A percentile compares a stretch with the other conserved stretches of the same genome.
phyloP scores from a whole-genome alignment of 169 alveolate species.

The Cryptosporidium meleagridis region DNA sequence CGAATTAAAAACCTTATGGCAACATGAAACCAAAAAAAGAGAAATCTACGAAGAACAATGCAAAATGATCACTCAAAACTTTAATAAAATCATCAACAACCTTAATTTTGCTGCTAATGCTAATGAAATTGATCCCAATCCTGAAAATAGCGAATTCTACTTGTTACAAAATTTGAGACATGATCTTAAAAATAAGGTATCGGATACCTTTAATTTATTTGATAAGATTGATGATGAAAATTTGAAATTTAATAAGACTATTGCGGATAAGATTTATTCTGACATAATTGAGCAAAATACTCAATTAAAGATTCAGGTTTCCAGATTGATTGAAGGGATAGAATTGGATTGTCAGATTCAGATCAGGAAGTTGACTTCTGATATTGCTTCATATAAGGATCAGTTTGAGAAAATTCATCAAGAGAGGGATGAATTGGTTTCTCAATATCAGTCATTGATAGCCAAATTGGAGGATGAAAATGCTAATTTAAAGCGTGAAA shows the following conservation, averaged over 20 bases:
- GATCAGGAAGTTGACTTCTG: conserved; percentile 40
- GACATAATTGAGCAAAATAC: conserved; percentile 65
- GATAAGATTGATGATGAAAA: neutral
- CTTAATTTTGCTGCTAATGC: neutral
- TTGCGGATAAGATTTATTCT: neutral
- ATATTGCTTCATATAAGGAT: conserved; percentile 25
- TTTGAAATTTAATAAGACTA: neutral
- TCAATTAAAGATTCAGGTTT: conserved; percentile 56
- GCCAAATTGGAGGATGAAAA: conserved; percentile 38
- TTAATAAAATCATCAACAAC: conserved; percentile 3
- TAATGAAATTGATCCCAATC: neutral
- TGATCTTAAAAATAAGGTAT: neutral
- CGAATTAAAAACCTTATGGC: conserved; percentile 46
- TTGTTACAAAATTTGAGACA: neutral
- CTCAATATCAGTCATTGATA: conserved; percentile 49
- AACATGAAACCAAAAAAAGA: conserved; percentile 61
- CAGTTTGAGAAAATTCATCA: conserved; percentile 36
- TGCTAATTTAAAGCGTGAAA: neutral
- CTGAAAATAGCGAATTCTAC: conserved; percentile 6
- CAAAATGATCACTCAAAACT: conserved; percentile 20
- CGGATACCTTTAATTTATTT: neutral
- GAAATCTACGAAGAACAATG: conserved; percentile 64
- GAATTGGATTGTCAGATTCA: conserved; percentile 68
- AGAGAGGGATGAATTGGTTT: conserved; percentile 59
- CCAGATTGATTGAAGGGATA: conserved; percentile 59